phyloP scores from a whole-genome alignment of 2,329 filamentous ascomycete genomes.

The Elsinoe ampelina region DNA sequence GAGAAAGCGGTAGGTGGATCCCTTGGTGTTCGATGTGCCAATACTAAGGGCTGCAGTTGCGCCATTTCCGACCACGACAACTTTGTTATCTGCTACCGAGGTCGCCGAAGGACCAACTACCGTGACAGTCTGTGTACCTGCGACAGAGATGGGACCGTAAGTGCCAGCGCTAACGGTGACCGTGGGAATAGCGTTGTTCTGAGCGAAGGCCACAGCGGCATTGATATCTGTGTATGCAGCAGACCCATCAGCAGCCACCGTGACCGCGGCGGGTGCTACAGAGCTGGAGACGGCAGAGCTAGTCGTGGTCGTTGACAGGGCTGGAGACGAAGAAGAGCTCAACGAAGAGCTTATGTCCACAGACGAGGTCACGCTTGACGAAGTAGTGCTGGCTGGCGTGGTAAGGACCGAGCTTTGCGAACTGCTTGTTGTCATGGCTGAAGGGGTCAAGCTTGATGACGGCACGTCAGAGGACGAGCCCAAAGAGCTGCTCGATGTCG shows the following conservation, averaged over 20 bases:
- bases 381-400: not conserved
- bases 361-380: not conserved
- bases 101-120: conserved; percentile 29
- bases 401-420: not conserved
- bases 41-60: conserved; percentile 23
- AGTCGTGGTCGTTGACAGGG: not conserved
- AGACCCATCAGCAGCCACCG: conserved; percentile 37
- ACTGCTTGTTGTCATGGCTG: conserved; percentile 2
- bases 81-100: conserved; percentile 26
- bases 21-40: conserved; percentile 24
- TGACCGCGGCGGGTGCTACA: conserved; percentile 25
- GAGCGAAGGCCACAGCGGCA: conserved; percentile 36
- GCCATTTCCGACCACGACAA: conserved; percentile 24
- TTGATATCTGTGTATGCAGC: conserved; percentile 25
- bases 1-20: conserved; percentile 31
- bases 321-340: not conserved
- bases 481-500: conserved; percentile 5
- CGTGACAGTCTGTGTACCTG: conserved; percentile 34
- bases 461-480: conserved; percentile 15
- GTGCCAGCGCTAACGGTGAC: conserved; percentile 38
- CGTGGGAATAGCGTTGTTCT: conserved; percentile 33
- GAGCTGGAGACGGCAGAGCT: conserved; percentile 9
- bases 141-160: conserved; percentile 34
- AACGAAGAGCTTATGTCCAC: not conserved
- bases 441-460: not conserved